Conservation (phyloP, 331 rosid genomes). For the Malus hybrid region DNA sequence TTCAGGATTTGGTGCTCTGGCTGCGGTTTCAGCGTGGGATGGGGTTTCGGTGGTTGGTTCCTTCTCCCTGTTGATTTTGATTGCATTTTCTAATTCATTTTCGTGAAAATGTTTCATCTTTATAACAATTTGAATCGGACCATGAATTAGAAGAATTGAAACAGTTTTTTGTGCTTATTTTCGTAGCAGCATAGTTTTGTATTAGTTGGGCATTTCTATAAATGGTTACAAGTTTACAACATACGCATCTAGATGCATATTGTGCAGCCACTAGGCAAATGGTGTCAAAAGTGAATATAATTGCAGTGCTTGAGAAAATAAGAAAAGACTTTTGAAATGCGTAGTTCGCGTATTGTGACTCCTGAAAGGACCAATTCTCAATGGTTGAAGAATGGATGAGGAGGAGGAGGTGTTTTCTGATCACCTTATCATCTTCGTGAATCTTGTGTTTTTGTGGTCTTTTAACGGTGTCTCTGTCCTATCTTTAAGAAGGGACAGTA, state of each 20-base stretch:
- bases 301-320: neutral
- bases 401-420: neutral
- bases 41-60: conserved; percentile 93
- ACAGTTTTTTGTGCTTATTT: neutral
- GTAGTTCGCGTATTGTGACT: neutral
- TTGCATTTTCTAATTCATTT: neutral
- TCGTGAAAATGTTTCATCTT: neutral
- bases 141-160: neutral
- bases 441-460: neutral
- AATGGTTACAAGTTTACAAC: neutral
- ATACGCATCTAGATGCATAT: neutral
- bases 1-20: conserved; percentile 85
- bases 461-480: neutral
- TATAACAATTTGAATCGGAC: neutral
- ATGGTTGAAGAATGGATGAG: neutral
- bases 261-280: neutral
- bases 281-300: too few species aligned
- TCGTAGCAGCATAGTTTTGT: neutral
- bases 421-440: neutral
- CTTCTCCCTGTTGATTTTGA: neutral
- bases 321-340: neutral
- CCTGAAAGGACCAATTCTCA: neutral
- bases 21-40: conserved; percentile 92
- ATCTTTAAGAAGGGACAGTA: neutral
- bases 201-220: neutral